Evolutionary conservation across 768 basidiomycete genomes (phyloP).

Genomic region (Macrocybe gigantea): DNA sequence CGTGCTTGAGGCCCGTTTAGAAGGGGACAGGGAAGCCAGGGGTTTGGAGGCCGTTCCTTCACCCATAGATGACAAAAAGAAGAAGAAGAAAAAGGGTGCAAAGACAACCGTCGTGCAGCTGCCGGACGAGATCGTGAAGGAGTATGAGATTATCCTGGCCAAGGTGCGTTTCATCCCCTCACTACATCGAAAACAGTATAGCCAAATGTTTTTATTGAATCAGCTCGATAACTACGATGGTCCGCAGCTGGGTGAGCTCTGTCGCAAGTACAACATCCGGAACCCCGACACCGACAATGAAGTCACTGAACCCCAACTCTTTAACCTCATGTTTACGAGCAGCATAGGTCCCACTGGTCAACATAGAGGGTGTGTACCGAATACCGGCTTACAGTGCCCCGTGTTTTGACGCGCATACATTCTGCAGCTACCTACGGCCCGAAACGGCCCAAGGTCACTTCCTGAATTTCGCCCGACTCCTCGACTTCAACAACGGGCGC

Average conservation of each 20-base stretch:
- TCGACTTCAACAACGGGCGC: constrained; percentile 97
- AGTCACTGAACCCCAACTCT: constrained; percentile 87
- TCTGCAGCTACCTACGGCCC: constrained; percentile 80
- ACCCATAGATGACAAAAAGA: constrained; percentile 57
- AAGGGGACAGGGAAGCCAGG: constrained; percentile 86
- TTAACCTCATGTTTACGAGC: constrained; percentile 98
- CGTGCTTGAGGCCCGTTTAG: constrained; percentile 86
- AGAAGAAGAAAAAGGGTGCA: constrained; percentile 74
- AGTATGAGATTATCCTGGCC: constrained; percentile 83
- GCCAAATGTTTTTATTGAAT: neutral
- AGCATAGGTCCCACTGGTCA: constrained; percentile 98
- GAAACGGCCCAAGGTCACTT: constrained; percentile 99
- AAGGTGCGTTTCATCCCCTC: constrained; percentile 49
- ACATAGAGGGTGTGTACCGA: constrained; percentile 71
- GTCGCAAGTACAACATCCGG: constrained; percentile 68
- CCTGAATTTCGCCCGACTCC: constrained; percentile 93
- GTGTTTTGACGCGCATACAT: neutral
- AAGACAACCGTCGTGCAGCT: constrained; percentile 69
- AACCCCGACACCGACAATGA: constrained; percentile 94
- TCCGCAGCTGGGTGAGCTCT: constrained; percentile 81
- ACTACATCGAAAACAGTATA: neutral
- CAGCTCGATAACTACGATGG: constrained; percentile 95
- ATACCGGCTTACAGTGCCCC: neutral
- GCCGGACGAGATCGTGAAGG: constrained; percentile 62
- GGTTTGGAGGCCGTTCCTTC: constrained; percentile 59